A percentile compares a stretch with the other conserved stretches of the same genome.
phyloP scores from a whole-genome alignment of 495 filamentous ascomycete species.

The Durotheca rogersii region DNA sequence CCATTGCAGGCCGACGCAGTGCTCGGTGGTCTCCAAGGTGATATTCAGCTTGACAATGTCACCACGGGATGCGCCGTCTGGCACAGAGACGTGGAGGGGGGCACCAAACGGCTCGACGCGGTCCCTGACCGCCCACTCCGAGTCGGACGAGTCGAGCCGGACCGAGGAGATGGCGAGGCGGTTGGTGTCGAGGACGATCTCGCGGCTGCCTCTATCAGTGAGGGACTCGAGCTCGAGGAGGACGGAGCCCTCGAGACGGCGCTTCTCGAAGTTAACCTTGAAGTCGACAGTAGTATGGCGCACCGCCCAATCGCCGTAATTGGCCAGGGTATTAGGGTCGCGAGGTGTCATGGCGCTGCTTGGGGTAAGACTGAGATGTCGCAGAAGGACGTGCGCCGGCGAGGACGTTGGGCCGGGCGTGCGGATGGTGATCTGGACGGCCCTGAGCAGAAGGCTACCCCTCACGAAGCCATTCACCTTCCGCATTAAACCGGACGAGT shows the following conservation, averaged over 20 bases:
- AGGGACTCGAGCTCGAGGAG: slow-evolving; percentile 69
- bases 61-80: slow-evolving; percentile 61
- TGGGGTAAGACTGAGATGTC: slow-evolving; percentile 25
- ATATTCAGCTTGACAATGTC: slow-evolving; percentile 63
- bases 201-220: slow-evolving; percentile 64
- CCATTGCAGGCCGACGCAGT: slow-evolving; percentile 93
- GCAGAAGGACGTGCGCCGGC: slow-evolving; percentile 21
- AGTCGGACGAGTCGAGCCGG: slow-evolving; percentile 54
- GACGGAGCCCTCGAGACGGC: slow-evolving; percentile 72
- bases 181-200: slow-evolving; percentile 87
- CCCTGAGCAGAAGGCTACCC: slow-evolving; percentile 29
- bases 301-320: slow-evolving; percentile 82
- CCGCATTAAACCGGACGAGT: slow-evolving; percentile 21
- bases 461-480: slow-evolving; percentile 26
- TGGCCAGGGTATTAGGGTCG: slow-evolving; percentile 90
- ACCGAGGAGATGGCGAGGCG: slow-evolving; percentile 69
- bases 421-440: slow-evolving; percentile 27
- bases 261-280: slow-evolving; percentile 75
- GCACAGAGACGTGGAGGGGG: slow-evolving; percentile 71
- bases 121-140: slow-evolving; percentile 68
- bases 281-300: slow-evolving; percentile 78
- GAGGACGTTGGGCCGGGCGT: slow-evolving; percentile 13
- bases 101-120: slow-evolving; percentile 75
- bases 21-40: slow-evolving; percentile 66
- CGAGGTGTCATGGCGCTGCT: slow-evolving; percentile 57